Conservation (phyloP, 176 grass and related monocot species). For the Lolium rigidum region DNA sequence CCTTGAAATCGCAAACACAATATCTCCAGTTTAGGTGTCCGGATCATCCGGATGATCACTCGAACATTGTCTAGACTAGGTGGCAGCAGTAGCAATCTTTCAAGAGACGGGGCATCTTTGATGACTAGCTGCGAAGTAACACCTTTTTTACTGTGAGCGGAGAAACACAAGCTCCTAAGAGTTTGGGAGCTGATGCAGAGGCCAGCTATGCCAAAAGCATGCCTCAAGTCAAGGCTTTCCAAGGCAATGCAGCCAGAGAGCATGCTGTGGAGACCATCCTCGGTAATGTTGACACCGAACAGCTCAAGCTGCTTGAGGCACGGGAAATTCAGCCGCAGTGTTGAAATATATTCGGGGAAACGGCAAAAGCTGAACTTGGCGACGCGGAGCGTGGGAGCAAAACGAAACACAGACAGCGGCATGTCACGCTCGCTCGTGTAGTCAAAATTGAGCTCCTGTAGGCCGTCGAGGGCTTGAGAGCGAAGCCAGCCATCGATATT, state of each 20-base stretch:
- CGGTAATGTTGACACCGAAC: background rate
- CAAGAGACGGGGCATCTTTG: background rate
- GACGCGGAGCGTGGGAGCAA: background rate
- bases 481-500: background rate
- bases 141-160: background rate
- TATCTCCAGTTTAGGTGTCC: background rate
- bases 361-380: background rate
- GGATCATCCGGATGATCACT: background rate
- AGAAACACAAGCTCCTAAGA: background rate
- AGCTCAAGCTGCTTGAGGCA: background rate
- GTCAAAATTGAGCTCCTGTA: background rate
- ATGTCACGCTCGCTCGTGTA: background rate
- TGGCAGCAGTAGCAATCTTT: constrained; percentile 5
- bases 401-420: background rate
- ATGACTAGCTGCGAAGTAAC: background rate
- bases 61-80: background rate
- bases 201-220: background rate
- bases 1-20: background rate
- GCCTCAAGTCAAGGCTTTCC: background rate
- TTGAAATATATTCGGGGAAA: constrained; percentile 5
- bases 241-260: background rate
- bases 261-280: background rate
- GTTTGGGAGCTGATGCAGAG: background rate
- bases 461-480: background rate
- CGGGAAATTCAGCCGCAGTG: background rate